These are phyloP conservation scores for Fusarium gaditjirri DNA, from an alignment of 2,329 filamentous ascomycete species.

Conservation along the genomic window DNA sequence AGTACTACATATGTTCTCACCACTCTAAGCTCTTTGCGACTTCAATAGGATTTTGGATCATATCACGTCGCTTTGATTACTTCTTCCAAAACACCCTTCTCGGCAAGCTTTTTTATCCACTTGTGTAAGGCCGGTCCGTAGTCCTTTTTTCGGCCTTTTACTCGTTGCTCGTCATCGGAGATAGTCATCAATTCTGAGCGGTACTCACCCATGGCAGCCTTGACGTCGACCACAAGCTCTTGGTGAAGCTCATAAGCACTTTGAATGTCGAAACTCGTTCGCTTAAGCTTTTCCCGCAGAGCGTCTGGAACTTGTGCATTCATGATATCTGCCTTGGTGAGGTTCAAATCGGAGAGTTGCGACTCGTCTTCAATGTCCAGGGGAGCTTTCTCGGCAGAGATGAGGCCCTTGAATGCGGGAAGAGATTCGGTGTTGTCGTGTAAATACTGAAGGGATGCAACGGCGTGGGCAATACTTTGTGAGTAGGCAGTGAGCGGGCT, in stretches of 20 bases:
- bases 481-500: constrained; percentile 67
- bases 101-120: constrained; percentile 76
- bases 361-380: constrained; percentile 39
- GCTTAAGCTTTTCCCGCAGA: constrained; percentile 24
- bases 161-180: constrained; percentile 62
- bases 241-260: constrained; percentile 52
- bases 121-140: constrained; percentile 74
- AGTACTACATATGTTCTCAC: not conserved
- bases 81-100: constrained; percentile 68
- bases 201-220: constrained; percentile 57
- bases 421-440: constrained; percentile 45
- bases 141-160: constrained; percentile 69
- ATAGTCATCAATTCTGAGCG: constrained; percentile 58
- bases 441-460: constrained; percentile 54
- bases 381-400: constrained; percentile 34
- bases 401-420: constrained; percentile 34
- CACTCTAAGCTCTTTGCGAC: not conserved
- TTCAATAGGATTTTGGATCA: not conserved
- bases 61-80: constrained; percentile 44
- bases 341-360: constrained; percentile 47
- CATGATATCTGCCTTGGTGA: constrained; percentile 42
- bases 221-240: constrained; percentile 55
- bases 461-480: constrained; percentile 57
- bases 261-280: constrained; percentile 13
- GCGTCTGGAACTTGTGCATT: constrained; percentile 30